A percentile compares a stretch with the other conserved stretches of the same genome.
Evolutionary conservation across 177 flowering plant species (phyloP).

Genomic region (Telopea speciosissima): DNA sequence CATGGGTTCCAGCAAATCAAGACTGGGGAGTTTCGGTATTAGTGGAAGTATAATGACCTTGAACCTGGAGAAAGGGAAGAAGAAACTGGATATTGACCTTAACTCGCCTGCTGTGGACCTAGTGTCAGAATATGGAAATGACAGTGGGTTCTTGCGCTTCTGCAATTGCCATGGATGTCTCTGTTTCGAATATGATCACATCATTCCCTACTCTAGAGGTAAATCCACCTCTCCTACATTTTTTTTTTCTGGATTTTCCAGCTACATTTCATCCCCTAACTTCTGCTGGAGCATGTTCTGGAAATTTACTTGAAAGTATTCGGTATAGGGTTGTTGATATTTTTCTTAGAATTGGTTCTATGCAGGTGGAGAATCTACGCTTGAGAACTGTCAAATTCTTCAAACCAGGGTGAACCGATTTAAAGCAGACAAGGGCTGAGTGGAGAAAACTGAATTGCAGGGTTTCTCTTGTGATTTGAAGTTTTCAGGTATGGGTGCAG

Average conservation of each 20-base stretch:
- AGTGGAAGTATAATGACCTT: not conserved
- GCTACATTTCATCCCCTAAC: not conserved
- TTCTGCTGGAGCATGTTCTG: too few species aligned
- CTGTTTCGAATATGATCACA: too few species aligned
- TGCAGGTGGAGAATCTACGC: conserved; percentile 79
- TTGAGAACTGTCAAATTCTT: too few species aligned
- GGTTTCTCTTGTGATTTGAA: conserved; percentile 83
- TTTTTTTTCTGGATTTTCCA: not conserved
- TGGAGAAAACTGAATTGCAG: conserved; percentile 46
- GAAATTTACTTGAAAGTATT: not conserved
- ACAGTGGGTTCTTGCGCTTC: conserved; percentile 41
- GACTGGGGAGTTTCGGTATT: too few species aligned
- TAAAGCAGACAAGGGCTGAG: conserved; percentile 57
- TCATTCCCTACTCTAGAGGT: conserved; percentile 81
- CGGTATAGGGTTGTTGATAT: conserved; percentile 11
- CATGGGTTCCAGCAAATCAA: not conserved
- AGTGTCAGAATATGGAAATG: conserved; percentile 4
- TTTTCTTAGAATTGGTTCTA: not conserved
- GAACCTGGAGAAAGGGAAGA: conserved; percentile 13
- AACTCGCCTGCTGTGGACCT: conserved; percentile 2
- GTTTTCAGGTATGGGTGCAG: conserved; percentile 57
- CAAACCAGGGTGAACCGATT: conserved; percentile 89
- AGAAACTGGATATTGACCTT: conserved; percentile 15
- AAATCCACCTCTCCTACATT: not conserved
- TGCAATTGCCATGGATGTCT: conserved; percentile 84